Percentiles rank a stretch among this genome's conserved stretches.
phyloP scores from a whole-genome alignment of 2,329 filamentous ascomycete genomes.

The Cercospora sesami region DNA sequence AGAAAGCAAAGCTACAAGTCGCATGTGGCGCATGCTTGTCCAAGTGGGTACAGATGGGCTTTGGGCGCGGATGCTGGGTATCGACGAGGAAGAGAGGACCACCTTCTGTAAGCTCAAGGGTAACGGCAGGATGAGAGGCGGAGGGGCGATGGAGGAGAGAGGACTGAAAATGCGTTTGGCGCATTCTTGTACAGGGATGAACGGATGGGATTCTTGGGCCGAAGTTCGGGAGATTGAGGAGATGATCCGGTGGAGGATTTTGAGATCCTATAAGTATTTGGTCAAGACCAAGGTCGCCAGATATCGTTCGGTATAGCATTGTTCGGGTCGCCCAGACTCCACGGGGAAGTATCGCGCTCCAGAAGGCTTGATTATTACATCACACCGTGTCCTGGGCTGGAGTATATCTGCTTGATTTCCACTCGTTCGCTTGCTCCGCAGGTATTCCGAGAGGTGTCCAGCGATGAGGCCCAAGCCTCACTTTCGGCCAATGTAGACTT shows the following conservation, averaged over 20 bases:
- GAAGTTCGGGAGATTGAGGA: background rate
- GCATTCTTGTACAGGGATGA: background rate
- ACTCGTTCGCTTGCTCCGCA: background rate
- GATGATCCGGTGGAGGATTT: background rate
- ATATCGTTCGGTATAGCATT: background rate
- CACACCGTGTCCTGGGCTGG: background rate
- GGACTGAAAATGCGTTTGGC: background rate
- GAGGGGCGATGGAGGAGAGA: background rate
- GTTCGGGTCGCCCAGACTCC: background rate
- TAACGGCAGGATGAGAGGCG: background rate
- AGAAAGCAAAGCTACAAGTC: too few species aligned
- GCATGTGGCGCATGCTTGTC: too few species aligned
- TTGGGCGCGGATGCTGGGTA: background rate
- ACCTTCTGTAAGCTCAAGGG: background rate
- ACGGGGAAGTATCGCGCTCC: background rate
- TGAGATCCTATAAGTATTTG: background rate
- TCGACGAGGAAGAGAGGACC: background rate
- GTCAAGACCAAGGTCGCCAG: background rate
- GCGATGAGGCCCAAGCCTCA: background rate
- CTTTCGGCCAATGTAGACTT: background rate
- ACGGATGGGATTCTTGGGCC: background rate
- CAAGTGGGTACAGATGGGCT: too few species aligned
- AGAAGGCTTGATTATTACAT: background rate
- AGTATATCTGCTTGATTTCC: background rate
- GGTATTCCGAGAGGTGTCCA: background rate